Evolutionary conservation across 768 basidiomycete genomes (phyloP).

Genomic region (Russula vinacea): DNA sequence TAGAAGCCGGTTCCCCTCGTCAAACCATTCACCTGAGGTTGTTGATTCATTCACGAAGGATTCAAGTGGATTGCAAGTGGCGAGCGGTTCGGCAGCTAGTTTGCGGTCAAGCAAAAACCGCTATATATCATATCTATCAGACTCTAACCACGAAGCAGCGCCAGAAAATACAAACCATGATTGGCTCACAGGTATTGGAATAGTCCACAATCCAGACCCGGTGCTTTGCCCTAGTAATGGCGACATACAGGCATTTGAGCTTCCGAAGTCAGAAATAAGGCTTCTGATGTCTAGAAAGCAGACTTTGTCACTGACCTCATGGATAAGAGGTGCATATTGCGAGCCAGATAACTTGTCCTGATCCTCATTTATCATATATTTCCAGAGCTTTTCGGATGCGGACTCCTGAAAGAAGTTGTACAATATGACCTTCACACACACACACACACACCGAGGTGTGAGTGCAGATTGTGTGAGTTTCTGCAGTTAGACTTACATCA

Average conservation of each 20-base stretch:
- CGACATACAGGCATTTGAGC: slow-evolving; percentile 70
- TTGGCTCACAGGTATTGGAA: slow-evolving; percentile 42
- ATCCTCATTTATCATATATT: neutral
- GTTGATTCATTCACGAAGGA: slow-evolving; percentile 10
- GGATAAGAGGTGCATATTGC: slow-evolving; percentile 7
- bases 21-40: slow-evolving; percentile 16
- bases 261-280: slow-evolving; percentile 30
- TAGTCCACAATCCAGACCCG: slow-evolving; percentile 69
- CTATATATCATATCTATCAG: slow-evolving; percentile 4
- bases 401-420: slow-evolving; percentile 78
- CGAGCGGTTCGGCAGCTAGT: neutral
- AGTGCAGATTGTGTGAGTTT: neutral
- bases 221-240: slow-evolving; percentile 66
- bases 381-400: slow-evolving; percentile 35
- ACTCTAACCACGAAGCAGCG: slow-evolving; percentile 18
- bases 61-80: neutral
- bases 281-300: neutral
- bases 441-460: neutral
- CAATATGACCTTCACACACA: slow-evolving; percentile 52
- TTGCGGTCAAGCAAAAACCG: slow-evolving; percentile 4
- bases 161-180: slow-evolving; percentile 45
- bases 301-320: slow-evolving; percentile 15
- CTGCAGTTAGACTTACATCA: slow-evolving; percentile 42
- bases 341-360: neutral
- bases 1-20: slow-evolving; percentile 13